These are phyloP conservation scores for Trichoderma afroharzianum DNA, from an alignment of 2,329 filamentous ascomycete genomes.

Conservation along the genomic window DNA sequence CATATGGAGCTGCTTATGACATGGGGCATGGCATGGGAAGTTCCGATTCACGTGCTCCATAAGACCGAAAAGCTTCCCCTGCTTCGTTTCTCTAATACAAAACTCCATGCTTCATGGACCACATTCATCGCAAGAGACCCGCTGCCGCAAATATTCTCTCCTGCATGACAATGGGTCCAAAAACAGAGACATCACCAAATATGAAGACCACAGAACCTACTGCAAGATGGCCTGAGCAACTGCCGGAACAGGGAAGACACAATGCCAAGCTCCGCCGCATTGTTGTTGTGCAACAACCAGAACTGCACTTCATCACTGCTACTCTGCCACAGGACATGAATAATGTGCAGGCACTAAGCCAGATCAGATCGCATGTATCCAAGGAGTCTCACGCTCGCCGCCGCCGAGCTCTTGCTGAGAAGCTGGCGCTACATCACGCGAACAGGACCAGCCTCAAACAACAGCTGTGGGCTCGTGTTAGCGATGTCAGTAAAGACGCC, in stretches of 20 bases:
- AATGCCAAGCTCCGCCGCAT: background rate
- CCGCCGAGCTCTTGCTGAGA: background rate
- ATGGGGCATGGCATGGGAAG: background rate
- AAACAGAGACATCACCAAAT: background rate
- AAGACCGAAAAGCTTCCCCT: background rate
- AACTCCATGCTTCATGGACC: background rate
- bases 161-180: background rate
- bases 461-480: background rate
- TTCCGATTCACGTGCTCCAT: background rate
- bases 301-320: background rate
- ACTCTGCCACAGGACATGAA: background rate
- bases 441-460: background rate
- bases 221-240: background rate
- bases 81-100: background rate
- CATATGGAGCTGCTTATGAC: background rate
- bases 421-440: background rate
- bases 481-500: background rate
- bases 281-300: background rate
- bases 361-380: conserved; percentile 1
- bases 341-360: background rate
- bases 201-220: background rate
- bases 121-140: background rate
- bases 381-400: background rate
- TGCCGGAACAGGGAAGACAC: background rate
- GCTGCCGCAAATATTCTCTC: background rate